Base-by-base conservation (phyloP, 306 rosid genomes). In the Styphnolobium japonicum region DNA sequence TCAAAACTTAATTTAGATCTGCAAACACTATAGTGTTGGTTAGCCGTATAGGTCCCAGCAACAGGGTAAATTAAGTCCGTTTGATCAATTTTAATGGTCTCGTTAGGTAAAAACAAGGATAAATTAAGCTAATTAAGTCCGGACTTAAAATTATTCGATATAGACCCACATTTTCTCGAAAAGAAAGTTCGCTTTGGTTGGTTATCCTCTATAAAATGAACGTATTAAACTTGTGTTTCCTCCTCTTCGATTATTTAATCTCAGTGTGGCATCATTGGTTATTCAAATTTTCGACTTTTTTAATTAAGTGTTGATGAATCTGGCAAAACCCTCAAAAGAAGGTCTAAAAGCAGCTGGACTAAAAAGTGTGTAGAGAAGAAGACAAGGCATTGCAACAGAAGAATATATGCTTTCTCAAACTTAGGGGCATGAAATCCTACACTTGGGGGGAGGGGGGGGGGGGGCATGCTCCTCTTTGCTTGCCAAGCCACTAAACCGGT, bases 371-470 rank as follows among this genome's bases (percentile, higher is more conserved):
- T 70, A 66, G 67, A 83, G 86, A 80, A 88, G 86, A 87, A 78
- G 90, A 91, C 96, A 89, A 87, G 67, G 75, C 53, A 74, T 60
- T 33, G 82, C 56, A 84, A 88, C 88, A 87, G 83, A 80, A 80
- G 92, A 86, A 89, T 82, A 87, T 84, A 82, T 87, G 89, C 90
- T 87, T 82, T 86, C 84, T 86, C 72, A 87, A 83, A 81, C 57
- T 74, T 61, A 78, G 85, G 87, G 78, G 39, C 86, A 83, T 81
- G 83, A 86, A 86, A 83, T 71, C 88, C 79, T 73, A 68, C 81
- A 29, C 79, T 53, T 52, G 53, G 70, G 84, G 83, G 33, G 84
- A 72, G 70, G 84, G 83, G 33, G 53, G 70, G 84, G 83, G 33
- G n/a, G n/a, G n/a, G n/a, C n/a, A 61, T 85, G 56, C 78, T 60